Base-by-base conservation (phyloP, 1,284 basidiomycete genomes). In the Ceratobasidium sp. region DNA sequence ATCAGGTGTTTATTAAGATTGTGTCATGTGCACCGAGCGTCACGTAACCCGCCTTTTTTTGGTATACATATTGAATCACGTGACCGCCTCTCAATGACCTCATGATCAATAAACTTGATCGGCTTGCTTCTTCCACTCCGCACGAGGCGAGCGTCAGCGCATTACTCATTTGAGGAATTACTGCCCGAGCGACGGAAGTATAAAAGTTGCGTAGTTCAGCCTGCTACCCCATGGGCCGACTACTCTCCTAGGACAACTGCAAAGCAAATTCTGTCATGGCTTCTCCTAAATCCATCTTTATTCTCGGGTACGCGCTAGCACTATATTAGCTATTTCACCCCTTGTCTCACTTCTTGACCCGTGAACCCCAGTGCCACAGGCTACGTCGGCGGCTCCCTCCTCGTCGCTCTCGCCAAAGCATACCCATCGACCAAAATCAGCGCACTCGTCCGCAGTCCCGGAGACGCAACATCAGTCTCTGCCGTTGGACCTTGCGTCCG, bases 211-310 rank as follows among this genome's bases (percentile, higher is more conserved):
- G 33, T 8, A 8, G 33, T 33, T 33, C 33, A 33, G 33, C 3
- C 33, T 33, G 4, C 8, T 4, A 33, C 33, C 33, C 3, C 33
- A 33, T 33, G 33, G 8, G 33, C 8, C 33, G 8, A 33, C 33
- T 33, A 33, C 33, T 33, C 33, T 33, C 33, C 33, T 3, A 33
- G 33, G 33, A 3, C 8, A 33, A 8, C 33, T 33, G 3, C 33
- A 33, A 33, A 33, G 8, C 33, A 33, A 33, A 23, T 4, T 30
- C 25, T 30, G 54, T 33, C 23, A 16, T 25, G n/a, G n/a, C 33
- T 44, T 60, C 33, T 25, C 58, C 38, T 40, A 18, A 42, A 21
- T 60, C 58, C 5, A 42, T 60, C 16, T 60, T 60, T 42, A 60
- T 60, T 25, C 36, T 60, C 14, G 58, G 58, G 33, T 60, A 36